phyloP scores from a whole-genome alignment of 2,329 filamentous ascomycete species.

The Venturia aucupariae region DNA sequence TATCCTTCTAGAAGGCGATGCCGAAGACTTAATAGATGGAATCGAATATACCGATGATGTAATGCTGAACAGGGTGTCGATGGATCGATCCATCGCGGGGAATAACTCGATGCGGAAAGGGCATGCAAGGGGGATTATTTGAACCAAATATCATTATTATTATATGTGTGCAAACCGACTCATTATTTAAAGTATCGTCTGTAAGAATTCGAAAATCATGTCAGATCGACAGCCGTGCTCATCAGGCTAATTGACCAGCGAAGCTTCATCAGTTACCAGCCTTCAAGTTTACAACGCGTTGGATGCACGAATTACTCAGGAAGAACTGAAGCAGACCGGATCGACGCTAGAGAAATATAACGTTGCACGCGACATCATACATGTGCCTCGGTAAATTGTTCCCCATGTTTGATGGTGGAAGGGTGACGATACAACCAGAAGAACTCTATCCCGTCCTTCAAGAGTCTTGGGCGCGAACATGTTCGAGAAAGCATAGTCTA shows the following conservation, averaged over 20 bases:
- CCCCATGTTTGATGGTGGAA: not conserved
- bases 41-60: not conserved
- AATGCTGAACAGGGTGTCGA: not conserved
- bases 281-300: too few species aligned
- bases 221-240: not conserved
- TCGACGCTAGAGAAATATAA: not conserved
- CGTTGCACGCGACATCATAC: not conserved
- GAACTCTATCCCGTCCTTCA: too few species aligned
- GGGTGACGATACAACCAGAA: not conserved
- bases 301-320: too few species aligned
- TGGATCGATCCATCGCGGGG: not conserved
- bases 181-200: too few species aligned
- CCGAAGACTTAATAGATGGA: not conserved
- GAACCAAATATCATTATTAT: too few species aligned
- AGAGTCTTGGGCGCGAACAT: not conserved
- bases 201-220: too few species aligned
- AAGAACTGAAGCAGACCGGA: not conserved
- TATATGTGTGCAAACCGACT: too few species aligned
- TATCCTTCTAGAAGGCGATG: too few species aligned
- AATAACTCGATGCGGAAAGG: not conserved
- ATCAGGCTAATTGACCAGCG: too few species aligned
- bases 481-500: not conserved
- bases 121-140: not conserved
- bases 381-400: not conserved
- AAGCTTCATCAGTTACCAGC: too few species aligned